Evolutionary conservation across 345 rosid species (phyloP), one percentile per base, ranked within the genome.

Genomic region (Salix purpurea): DNA sequence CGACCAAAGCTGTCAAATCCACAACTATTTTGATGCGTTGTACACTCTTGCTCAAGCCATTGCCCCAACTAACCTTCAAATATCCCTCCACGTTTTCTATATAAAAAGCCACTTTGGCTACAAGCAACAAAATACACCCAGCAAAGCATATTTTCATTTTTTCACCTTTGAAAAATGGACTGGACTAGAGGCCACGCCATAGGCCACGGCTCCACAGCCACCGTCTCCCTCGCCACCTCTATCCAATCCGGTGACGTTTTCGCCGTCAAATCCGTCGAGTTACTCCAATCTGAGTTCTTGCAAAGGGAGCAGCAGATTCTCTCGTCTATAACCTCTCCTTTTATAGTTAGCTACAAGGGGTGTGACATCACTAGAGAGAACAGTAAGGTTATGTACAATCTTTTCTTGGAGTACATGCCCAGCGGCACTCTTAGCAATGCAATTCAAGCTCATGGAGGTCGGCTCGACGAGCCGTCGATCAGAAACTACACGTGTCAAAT

Each of bases 141-240:
- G 4, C 61, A 32, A 32, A 60, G 16, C 58, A 6, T 4, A 21
- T 7, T 23, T 10, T 34, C 4, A 30, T 15, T 23, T 14, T 61
- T n/a, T 36, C 24, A 52, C 4, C 65, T 8, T 54, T 3, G 16
- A 21, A 30, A 72, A 72, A 91, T 89, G 93, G 85, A 81, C 72
- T 93, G 97, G 96, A 91, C 87, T 30, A 87, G 91, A 80, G 92
- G 94, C 75, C 86, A 67, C 74, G 65, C 81, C 76, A 77, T 91
- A 69, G 96, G 97, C 84, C 86, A 74, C 32, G 93, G 94, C 87
- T 89, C 96, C 34, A 83, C 94, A 2, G 96, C 97, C 84, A 80
- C 90, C 82, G 97, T 91, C 67, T 89, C 83, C 80, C 67, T 86
- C 61, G 92, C 92, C 76, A 79, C 86, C 23, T 74, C 69, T 50